Evolutionary conservation across 495 filamentous ascomycete species (phyloP).

Genomic region (Pyrenopolyporus hunteri): DNA sequence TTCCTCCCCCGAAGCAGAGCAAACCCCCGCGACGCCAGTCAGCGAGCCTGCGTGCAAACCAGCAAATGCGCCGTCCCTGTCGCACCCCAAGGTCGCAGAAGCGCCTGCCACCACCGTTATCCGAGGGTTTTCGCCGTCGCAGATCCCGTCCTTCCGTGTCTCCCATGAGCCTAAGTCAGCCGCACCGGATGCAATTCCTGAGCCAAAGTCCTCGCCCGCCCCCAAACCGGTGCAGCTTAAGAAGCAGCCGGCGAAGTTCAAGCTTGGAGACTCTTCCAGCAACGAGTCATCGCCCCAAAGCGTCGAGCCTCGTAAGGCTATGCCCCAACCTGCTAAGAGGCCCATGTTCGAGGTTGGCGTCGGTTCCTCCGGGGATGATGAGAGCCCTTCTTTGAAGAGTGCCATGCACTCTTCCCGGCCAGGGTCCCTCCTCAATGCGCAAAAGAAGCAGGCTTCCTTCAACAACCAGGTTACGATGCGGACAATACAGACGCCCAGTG

Average conservation of each 20-base stretch:
- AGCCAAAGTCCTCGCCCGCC: slow-evolving; percentile 52
- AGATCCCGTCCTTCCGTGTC: slow-evolving; percentile 65
- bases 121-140: slow-evolving; percentile 84
- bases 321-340: slow-evolving; percentile 61
- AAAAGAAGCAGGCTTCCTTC: slow-evolving; percentile 86
- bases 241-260: slow-evolving; percentile 60
- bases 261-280: slow-evolving; percentile 60
- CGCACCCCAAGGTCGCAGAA: slow-evolving; percentile 41
- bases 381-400: slow-evolving; percentile 78
- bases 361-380: slow-evolving; percentile 72
- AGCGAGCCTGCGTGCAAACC: slow-evolving; percentile 55
- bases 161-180: slow-evolving; percentile 38
- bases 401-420: slow-evolving; percentile 59
- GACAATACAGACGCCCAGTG: slow-evolving; percentile 65
- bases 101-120: slow-evolving; percentile 69
- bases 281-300: slow-evolving; percentile 55
- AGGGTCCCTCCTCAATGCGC: slow-evolving; percentile 50
- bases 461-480: slow-evolving; percentile 74
- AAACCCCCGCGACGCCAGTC: slow-evolving; percentile 64
- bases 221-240: slow-evolving; percentile 55
- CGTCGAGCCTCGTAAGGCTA: slow-evolving; percentile 54
- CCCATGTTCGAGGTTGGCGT: slow-evolving; percentile 79
- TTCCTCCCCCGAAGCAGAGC: slow-evolving; percentile 31
- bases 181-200: slow-evolving; percentile 47
- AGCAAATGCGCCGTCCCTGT: slow-evolving; percentile 35